Base-by-base conservation (phyloP, 495 filamentous ascomycete genomes). In the Penicillium coffeae region DNA sequence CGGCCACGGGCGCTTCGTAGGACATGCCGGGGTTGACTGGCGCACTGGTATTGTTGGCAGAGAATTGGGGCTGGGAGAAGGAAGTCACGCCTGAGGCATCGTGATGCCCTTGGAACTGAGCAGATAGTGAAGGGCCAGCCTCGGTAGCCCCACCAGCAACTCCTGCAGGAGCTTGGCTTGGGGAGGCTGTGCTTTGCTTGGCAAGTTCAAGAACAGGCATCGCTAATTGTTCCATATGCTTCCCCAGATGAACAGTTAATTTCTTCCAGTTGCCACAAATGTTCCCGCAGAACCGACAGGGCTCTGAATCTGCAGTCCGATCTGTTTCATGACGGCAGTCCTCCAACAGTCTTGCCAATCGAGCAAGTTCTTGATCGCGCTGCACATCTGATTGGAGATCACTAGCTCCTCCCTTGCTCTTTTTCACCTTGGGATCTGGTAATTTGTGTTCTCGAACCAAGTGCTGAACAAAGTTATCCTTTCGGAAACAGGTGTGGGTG, bases 381-480 rank as follows among this genome's bases (percentile, higher is more conserved):
- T 78, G 79, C 51, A 45, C 45, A 71, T 82, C 64, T 68, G 66
- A 69, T 51, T 58, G 55, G 44, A 49, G 52, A 42, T 60, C 52
- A 10, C 33, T 33, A 8, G 33, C 43, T 12, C 62, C 66, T 5
- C 63, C 59, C 40, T 18, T 73, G 76, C 25, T 62, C 42, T 68
- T 72, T 50, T 70, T 72, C 38, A 56, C 42, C 53, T 81, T 89
- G 14, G 91, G 90, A 57, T 96, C 92, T 3, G 80, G 72, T 56
- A 87, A 80, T 66, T 94, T 94, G 65, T 97, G 92, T 66, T 97
- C 92, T 27, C 91, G 88, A 18, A 95, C 88, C 9, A 96, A 79
- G 70, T 97, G 92, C 56, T 97, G 90, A 13, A 95, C 79, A 63
- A 97, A 97, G 62, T 97, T 97, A 65, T 97, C 87, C 48, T 92